A percentile compares a stretch with the other conserved stretches of the same genome.
phyloP scores from a whole-genome alignment of 2,329 filamentous ascomycete genomes.

The Stachybotrys chlorohalonatus region DNA sequence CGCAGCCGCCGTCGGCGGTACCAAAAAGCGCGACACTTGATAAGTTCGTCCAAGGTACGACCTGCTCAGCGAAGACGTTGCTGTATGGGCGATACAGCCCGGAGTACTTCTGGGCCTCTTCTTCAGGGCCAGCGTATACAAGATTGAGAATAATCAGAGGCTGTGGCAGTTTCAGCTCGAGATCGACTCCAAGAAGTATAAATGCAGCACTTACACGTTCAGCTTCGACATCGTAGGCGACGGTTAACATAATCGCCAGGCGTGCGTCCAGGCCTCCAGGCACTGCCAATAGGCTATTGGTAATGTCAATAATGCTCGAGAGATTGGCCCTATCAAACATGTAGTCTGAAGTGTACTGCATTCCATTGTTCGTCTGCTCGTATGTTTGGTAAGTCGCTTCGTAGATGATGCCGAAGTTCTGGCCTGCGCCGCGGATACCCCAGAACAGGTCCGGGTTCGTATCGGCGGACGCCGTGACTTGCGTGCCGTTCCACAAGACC shows the following conservation, averaged over 20 bases:
- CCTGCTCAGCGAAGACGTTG: slow-evolving; percentile 23
- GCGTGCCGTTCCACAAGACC: neutral
- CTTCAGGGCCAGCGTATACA: slow-evolving; percentile 32
- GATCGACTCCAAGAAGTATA: neutral
- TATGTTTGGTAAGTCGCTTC: neutral
- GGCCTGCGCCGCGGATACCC: neutral
- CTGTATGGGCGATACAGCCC: slow-evolving; percentile 33
- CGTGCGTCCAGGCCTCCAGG: neutral
- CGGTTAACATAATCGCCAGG: neutral
- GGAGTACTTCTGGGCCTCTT: slow-evolving; percentile 29
- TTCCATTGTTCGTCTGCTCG: neutral
- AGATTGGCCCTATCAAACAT: neutral
- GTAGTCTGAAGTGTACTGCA: neutral
- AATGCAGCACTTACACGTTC: neutral
- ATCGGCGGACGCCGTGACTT: neutral
- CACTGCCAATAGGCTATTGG: neutral
- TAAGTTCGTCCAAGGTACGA: neutral
- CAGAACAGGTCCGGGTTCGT: neutral
- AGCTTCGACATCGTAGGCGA: neutral
- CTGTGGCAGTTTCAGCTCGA: slow-evolving; percentile 7
- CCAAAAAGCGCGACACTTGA: neutral
- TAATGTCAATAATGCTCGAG: neutral
- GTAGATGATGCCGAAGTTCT: neutral
- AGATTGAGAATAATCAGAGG: slow-evolving; percentile 33
- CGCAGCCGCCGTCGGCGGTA: neutral